Conservation (phyloP, 805 yeast species). For the Candida cerambycidarum region DNA sequence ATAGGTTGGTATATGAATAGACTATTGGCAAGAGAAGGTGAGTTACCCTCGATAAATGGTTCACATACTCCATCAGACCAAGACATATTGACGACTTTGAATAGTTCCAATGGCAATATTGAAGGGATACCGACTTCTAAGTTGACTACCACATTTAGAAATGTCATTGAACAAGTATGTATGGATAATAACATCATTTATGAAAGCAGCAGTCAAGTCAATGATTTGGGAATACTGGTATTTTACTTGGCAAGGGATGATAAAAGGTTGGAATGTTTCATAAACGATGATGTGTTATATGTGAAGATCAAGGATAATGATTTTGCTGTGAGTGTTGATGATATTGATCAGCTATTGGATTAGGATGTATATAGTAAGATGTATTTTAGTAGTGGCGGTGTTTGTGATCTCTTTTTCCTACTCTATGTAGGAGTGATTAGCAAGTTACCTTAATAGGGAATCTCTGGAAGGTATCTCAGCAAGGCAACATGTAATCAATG, state of each 20-base stretch:
- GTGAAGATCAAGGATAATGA: conserved; percentile 16
- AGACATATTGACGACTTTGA: conserved; percentile 1
- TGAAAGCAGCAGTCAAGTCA: conserved; percentile 26
- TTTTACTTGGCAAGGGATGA: conserved; percentile 37
- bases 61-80: background rate
- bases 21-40: conserved; percentile 4
- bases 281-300: conserved; percentile 69
- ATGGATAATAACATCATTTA: conserved; percentile 46
- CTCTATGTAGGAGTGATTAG: too few species aligned
- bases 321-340: conserved; percentile 4
- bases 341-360: background rate
- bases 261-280: conserved; percentile 30
- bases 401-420: too few species aligned
- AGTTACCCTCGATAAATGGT: conserved; percentile 1
- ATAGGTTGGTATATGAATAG: conserved; percentile 17
- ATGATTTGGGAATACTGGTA: conserved; percentile 42
- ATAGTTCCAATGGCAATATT: conserved; percentile 12
- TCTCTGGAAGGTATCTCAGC: too few species aligned
- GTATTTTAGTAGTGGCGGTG: too few species aligned
- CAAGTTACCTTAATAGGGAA: too few species aligned
- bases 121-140: conserved; percentile 44
- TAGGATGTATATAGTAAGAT: too few species aligned
- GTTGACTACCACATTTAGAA: conserved; percentile 33
- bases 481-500: too few species aligned
- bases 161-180: conserved; percentile 66